Evolutionary conservation across 129 eudicot species (phyloP).

Genomic region (Saussurea involucrata): DNA sequence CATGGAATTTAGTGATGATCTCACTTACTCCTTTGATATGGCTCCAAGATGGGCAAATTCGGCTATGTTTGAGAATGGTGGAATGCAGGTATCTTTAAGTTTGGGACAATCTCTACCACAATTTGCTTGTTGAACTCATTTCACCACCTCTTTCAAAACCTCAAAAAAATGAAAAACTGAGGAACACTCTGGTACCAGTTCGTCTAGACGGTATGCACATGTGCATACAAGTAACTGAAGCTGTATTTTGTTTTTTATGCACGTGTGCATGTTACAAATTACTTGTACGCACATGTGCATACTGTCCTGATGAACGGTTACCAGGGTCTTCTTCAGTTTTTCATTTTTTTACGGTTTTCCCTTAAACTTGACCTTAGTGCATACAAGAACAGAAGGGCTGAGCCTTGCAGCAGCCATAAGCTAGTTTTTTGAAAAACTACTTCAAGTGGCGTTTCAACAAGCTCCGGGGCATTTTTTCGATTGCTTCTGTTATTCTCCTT

Average conservation of each 20-base stretch:
- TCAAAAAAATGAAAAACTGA: no score
- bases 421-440: not conserved
- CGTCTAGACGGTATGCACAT: no score
- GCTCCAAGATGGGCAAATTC: constrained; percentile 33
- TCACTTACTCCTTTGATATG: constrained; percentile 29
- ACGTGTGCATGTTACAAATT: no score
- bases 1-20: constrained; percentile 35
- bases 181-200: no score
- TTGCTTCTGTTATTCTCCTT: no score
- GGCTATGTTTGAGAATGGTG: constrained; percentile 26
- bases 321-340: not conserved
- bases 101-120: not conserved
- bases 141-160: not conserved
- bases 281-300: no score
- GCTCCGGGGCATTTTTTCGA: no score
- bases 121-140: not conserved
- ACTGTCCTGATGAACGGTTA: not conserved
- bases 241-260: no score
- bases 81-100: constrained; percentile 46
- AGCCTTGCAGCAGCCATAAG: not conserved
- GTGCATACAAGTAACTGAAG: no score
- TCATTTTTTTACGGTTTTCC: not conserved
- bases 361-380: not conserved
- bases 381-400: not conserved
- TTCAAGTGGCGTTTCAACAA: not conserved